Conservation (phyloP, 2,329 filamentous ascomycete genomes). For the Stachybotrys chartarum region DNA sequence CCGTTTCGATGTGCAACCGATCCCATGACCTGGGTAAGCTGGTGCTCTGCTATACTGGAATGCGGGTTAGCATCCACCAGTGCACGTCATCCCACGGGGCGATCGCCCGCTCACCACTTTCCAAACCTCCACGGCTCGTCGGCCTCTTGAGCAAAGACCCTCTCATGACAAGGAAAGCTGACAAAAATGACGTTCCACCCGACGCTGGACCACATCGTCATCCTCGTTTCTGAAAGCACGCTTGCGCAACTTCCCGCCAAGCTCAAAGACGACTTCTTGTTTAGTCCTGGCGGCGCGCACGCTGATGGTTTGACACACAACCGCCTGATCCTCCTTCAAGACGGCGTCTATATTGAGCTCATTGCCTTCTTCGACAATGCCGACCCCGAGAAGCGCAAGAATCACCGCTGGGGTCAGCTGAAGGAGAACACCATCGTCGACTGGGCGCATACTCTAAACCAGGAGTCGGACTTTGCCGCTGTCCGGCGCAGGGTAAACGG, state of each 20-base stretch:
- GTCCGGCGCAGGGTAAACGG: constrained; percentile 29
- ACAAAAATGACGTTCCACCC: constrained; percentile 10
- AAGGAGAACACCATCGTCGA: constrained; percentile 46
- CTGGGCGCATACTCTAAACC: constrained; percentile 46
- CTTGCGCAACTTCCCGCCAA: constrained; percentile 39
- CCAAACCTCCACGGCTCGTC: background rate
- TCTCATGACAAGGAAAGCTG: too few species aligned
- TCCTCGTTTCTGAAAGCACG: constrained; percentile 48
- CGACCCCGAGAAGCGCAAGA: constrained; percentile 27
- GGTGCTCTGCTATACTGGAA: too few species aligned
- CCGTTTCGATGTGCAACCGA: too few species aligned
- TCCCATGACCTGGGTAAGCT: too few species aligned
- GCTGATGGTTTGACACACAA: constrained; percentile 55
- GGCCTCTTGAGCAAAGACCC: too few species aligned
- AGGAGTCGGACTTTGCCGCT: constrained; percentile 24
- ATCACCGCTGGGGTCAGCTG: constrained; percentile 53
- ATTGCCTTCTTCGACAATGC: constrained; percentile 50
- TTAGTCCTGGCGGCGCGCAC: constrained; percentile 54
- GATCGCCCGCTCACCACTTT: background rate
- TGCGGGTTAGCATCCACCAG: background rate
- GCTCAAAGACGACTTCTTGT: constrained; percentile 46
- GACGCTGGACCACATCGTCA: constrained; percentile 55
- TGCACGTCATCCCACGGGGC: background rate
- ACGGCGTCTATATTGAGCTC: constrained; percentile 61
- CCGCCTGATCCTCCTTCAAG: constrained; percentile 52